These are phyloP conservation scores for Paecilomyces formosus DNA, from an alignment of 2,329 filamentous ascomycete genomes.

Conservation along the genomic window DNA sequence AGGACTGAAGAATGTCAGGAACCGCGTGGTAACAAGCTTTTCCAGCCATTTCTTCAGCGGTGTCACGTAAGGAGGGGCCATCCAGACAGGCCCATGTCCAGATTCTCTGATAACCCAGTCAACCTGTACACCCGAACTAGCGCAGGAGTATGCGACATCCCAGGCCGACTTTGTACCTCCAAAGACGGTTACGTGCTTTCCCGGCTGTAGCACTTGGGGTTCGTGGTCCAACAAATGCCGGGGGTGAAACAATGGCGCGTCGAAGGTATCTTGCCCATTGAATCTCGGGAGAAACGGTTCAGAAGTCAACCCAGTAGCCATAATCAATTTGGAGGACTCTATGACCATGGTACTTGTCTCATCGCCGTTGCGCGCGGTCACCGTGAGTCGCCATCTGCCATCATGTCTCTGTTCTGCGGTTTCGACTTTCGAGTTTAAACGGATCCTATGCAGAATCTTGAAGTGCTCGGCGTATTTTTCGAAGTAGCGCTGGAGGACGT, in stretches of 20 bases:
- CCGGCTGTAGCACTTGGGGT: conserved; percentile 20
- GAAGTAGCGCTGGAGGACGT: conserved; percentile 51
- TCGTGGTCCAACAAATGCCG: conserved; percentile 42
- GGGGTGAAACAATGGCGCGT: conserved; percentile 50
- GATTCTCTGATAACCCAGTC: conserved; percentile 36
- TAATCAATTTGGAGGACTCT: conserved; percentile 45
- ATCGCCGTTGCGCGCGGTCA: conserved; percentile 11
- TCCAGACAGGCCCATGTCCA: conserved; percentile 35
- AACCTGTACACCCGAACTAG: conserved; percentile 43
- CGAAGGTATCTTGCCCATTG: conserved; percentile 44
- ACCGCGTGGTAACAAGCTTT: conserved; percentile 58
- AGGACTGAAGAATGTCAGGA: conserved; percentile 67
- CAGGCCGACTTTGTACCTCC: conserved; percentile 57
- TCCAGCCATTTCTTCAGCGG: conserved; percentile 62
- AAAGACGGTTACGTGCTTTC: conserved; percentile 40
- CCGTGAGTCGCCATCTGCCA: conserved; percentile 28
- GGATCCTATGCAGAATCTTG: conserved; percentile 41
- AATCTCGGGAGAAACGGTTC: conserved; percentile 49
- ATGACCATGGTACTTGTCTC: conserved; percentile 10
- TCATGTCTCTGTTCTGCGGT: conserved; percentile 36
- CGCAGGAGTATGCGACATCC: conserved; percentile 55
- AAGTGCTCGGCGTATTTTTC: conserved; percentile 49
- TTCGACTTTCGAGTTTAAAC: conserved; percentile 45
- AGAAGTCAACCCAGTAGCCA: conserved; percentile 57
- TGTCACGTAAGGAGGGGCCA: conserved; percentile 50